Conservation (phyloP, 495 filamentous ascomycete genomes). For the Aspergillus cristatus region DNA sequence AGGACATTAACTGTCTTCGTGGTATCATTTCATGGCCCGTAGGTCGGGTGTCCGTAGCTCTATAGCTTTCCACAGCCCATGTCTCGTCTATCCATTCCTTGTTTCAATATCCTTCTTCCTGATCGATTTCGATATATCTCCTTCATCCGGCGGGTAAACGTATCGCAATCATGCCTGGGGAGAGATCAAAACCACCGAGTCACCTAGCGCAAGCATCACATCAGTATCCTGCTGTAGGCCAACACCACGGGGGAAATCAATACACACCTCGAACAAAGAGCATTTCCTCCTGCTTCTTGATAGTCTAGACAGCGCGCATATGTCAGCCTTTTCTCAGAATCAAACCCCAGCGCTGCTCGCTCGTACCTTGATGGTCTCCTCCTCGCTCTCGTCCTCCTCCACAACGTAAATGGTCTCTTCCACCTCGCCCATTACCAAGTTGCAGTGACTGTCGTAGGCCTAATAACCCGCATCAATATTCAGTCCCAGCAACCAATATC, state of each 20-base stretch:
- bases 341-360: neutral
- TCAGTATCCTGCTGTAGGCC: slow-evolving; percentile 3
- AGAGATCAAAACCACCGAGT: slow-evolving; percentile 94
- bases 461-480: slow-evolving; percentile 30
- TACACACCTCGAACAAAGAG: slow-evolving; percentile 89
- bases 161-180: slow-evolving; percentile 47
- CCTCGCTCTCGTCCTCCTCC: slow-evolving; percentile 73
- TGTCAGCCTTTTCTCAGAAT: slow-evolving; percentile 6
- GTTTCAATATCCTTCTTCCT: slow-evolving; percentile 5
- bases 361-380: slow-evolving; percentile 59
- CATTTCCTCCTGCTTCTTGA: slow-evolving; percentile 97
- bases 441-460: slow-evolving; percentile 99
- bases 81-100: slow-evolving; percentile 7
- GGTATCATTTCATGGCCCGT: slow-evolving; percentile 23
- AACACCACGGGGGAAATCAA: neutral
- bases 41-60: slow-evolving; percentile 2
- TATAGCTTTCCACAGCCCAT: no score
- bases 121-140: slow-evolving; percentile 11
- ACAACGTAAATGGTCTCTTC: slow-evolving; percentile 94
- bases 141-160: slow-evolving; percentile 12
- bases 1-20: slow-evolving; percentile 20
- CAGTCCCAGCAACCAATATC: no score
- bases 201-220: slow-evolving; percentile 44
- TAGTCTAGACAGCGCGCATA: slow-evolving; percentile 47
- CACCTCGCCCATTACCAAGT: slow-evolving; percentile 92